Evolutionary conservation across 345 rosid species (phyloP).

Genomic region (Noccaea bulbosa): DNA sequence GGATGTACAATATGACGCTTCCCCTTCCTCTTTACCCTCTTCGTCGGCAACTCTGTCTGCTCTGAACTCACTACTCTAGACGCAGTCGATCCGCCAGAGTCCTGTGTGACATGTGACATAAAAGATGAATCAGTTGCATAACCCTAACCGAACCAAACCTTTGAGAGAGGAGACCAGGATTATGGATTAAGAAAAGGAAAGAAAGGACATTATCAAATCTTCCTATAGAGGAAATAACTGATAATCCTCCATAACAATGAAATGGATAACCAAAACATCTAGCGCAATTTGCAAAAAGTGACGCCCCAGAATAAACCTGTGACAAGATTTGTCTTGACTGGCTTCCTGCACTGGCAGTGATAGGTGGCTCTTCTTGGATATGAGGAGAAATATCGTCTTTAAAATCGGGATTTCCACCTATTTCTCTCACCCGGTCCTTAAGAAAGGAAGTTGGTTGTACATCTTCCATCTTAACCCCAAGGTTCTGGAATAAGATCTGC

Average conservation of each 20-base stretch:
- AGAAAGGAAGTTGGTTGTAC: conserved; percentile 75
- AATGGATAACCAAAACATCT: neutral
- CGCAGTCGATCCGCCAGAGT: too few relatives aligned
- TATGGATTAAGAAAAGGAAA: too few relatives aligned
- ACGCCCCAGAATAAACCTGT: conserved; percentile 3
- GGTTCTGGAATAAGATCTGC: conserved; percentile 79
- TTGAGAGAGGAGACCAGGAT: too few relatives aligned
- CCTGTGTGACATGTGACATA: too few relatives aligned
- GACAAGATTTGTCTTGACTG: neutral
- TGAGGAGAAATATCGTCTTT: conserved; percentile 56
- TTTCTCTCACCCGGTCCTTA: conserved; percentile 78
- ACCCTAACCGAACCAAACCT: too few relatives aligned
- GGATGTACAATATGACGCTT: too few relatives aligned
- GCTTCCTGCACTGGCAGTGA: conserved; percentile 31
- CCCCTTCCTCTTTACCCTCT: too few relatives aligned
- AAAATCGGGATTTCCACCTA: conserved; percentile 93
- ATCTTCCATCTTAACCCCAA: conserved; percentile 77
- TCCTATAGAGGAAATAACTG: neutral
- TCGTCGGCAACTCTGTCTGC: too few relatives aligned
- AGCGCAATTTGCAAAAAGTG: neutral
- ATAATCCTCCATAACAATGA: neutral
- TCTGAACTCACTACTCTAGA: too few relatives aligned
- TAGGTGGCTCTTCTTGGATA: conserved; percentile 56
- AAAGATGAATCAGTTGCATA: too few relatives aligned
- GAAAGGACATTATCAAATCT: neutral